Percentiles rank a stretch among this genome's conserved stretches.
phyloP scores from a whole-genome alignment of 768 basidiomycete species.

The Cyclocybe cylindracea region DNA sequence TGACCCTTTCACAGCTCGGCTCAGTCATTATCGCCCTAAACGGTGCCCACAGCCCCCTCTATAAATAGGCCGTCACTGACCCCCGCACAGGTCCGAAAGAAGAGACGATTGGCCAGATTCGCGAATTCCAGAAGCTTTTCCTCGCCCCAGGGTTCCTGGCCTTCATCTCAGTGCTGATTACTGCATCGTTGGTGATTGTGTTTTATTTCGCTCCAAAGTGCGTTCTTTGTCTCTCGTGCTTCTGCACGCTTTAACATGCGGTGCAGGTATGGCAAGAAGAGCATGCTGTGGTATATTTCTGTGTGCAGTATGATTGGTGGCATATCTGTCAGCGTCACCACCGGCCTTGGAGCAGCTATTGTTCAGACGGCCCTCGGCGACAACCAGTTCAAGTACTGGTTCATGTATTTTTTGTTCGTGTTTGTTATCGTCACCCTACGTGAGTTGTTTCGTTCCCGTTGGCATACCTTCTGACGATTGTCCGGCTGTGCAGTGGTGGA shows the following conservation, averaged over 20 bases:
- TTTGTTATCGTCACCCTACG: conserved; percentile 85
- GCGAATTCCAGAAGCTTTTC: conserved; percentile 77
- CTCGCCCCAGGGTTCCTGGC: conserved; percentile 81
- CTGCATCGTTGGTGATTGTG: conserved; percentile 66
- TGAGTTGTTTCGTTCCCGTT: conserved; percentile 37
- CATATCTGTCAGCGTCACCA: conserved; percentile 91
- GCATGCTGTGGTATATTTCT: conserved; percentile 93
- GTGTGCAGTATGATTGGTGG: conserved; percentile 98
- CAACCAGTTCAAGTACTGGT: conserved; percentile 93
- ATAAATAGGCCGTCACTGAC: conserved; percentile 20
- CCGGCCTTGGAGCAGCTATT: conserved; percentile 90
- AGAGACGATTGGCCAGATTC: conserved; percentile 66
- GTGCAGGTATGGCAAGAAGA: conserved; percentile 78
- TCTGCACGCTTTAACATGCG: not conserved
- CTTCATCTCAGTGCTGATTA: conserved; percentile 65
- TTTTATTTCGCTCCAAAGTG: conserved; percentile 83
- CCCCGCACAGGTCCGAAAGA: conserved; percentile 63
- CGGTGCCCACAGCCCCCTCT: conserved; percentile 41
- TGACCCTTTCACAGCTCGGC: conserved; percentile 55
- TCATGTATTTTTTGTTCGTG: conserved; percentile 82
- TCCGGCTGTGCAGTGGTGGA: conserved; percentile 61
- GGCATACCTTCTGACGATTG: conserved; percentile 13
- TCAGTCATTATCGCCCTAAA: conserved; percentile 91
- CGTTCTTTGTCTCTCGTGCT: conserved; percentile 18
- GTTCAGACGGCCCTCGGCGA: conserved; percentile 75